These are phyloP conservation scores for Venturia oleaginea DNA, from an alignment of 2,329 filamentous ascomycete species.

Conservation along the genomic window DNA sequence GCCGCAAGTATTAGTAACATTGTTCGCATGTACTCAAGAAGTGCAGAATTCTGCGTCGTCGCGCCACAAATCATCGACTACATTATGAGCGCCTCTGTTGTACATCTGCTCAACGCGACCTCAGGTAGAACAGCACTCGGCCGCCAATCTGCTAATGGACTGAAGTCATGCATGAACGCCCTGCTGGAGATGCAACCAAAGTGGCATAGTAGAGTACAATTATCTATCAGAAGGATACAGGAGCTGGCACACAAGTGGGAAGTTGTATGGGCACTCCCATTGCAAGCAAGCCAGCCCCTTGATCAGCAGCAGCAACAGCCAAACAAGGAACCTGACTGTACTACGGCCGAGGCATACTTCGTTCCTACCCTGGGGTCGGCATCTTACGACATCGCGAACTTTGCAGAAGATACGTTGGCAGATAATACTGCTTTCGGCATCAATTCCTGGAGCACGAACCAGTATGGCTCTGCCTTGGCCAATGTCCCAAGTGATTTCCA, in stretches of 20 bases:
- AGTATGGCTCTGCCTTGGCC: constrained; percentile 1
- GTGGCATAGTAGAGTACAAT: background rate
- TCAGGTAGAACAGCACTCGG: constrained; percentile 1
- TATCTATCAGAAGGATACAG: background rate
- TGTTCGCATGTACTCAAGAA: background rate
- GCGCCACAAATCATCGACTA: constrained; percentile 3
- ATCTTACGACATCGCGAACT: background rate
- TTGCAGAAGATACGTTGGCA: background rate
- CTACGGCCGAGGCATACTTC: background rate
- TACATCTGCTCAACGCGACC: background rate
- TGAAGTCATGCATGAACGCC: constrained; percentile 1
- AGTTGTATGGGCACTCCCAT: background rate
- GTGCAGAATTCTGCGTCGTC: background rate
- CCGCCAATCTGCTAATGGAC: background rate
- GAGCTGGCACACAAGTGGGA: background rate
- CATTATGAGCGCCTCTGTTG: background rate
- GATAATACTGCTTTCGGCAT: background rate
- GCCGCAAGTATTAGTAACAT: background rate
- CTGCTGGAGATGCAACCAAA: background rate
- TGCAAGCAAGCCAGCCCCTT: background rate
- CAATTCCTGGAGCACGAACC: background rate
- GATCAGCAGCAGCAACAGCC: background rate
- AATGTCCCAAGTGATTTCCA: background rate
- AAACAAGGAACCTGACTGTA: background rate
- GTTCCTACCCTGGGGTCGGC: background rate